Evolutionary conservation across 1,284 basidiomycete genomes (phyloP), one percentile per base, ranked within the genome.

Genomic region (Cryptococcus deneoformans): DNA sequence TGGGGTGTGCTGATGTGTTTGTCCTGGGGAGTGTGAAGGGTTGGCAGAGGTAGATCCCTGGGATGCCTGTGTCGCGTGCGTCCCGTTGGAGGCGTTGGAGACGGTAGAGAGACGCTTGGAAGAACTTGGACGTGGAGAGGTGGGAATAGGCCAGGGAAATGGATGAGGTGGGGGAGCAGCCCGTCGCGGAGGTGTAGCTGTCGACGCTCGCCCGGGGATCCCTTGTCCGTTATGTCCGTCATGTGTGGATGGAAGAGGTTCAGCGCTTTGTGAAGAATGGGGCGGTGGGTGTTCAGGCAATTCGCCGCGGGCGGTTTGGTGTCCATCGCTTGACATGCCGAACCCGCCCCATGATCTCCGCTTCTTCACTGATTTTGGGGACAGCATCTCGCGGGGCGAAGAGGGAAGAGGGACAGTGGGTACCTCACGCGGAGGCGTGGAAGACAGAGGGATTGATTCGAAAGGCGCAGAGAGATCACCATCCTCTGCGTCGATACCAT

Each of bases 111-210:
- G 55, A 12, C 61, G 54, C 14, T 60, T 61, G n/a, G 58, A 52
- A 14, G 39, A 35, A 2, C 14, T 9, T 37, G 50, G 58, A 34
- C 61, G 48, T 34, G 57, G 56, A 5, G 62, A 59, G 37, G 16
- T 40, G 8, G 70, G 69, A 35, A 76, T 55, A 16, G 72, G 71
- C 57, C 67, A 74, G 5, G 72, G 71, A 57, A 73, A 71, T 1
- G 72, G 73, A 57, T 72, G 73, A 6, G 73, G 72, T 2, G 73
- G 72, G 2, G 73, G 73, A 9, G 73, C 73, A 14, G 68, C 66
- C 11, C 63, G 55, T 40, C 66, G 52, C n/a, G 64, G 53, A 44
- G 44, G 46, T 16, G 5, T 47, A 14, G 46, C 24, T 7, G 46
- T 29, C 4, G 46, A 47, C 34, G 46, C 34, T 35, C n/a, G 24